A percentile compares a stretch with the other conserved stretches of the same genome.
Conservation (phyloP, 2,329 filamentous ascomycete species). For the Cordyceps cateniannulata region DNA sequence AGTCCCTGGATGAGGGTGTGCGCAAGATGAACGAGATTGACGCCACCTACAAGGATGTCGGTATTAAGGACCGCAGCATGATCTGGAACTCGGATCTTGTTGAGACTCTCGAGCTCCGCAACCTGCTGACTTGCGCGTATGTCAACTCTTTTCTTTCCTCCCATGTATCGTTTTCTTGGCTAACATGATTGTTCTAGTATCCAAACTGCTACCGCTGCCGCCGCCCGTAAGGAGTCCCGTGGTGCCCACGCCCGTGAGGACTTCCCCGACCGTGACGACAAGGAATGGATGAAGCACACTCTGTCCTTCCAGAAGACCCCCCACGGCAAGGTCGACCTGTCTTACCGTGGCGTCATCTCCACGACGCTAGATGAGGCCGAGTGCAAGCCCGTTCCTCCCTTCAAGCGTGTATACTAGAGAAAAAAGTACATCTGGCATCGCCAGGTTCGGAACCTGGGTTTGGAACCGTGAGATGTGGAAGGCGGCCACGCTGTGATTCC, state of each 20-base stretch:
- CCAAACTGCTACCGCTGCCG: constrained; percentile 86
- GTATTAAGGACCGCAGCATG: constrained; percentile 98
- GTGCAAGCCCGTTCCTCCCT: constrained; percentile 93
- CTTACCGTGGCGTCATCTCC: constrained; percentile 76
- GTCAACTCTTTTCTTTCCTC: constrained; percentile 32
- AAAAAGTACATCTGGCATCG: constrained; percentile 5
- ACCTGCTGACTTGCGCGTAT: constrained; percentile 93
- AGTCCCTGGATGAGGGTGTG: constrained; percentile 90
- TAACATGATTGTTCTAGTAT: constrained; percentile 41
- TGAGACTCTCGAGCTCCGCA: constrained; percentile 91
- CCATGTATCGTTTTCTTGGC: neutral
- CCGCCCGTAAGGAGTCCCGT: constrained; percentile 93
- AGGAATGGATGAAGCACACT: constrained; percentile 99
- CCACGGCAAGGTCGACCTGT: constrained; percentile 78
- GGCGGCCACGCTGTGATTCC: neutral
- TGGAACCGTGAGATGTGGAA: neutral
- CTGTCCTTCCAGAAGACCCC: constrained; percentile 92
- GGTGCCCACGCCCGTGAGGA: constrained; percentile 97
- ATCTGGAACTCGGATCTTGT: constrained; percentile 99
- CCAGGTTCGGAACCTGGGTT: neutral
- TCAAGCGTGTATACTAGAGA: constrained; percentile 83
- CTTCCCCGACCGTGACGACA: constrained; percentile 89
- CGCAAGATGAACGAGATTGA: constrained; percentile 82
- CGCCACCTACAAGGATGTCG: constrained; percentile 69
- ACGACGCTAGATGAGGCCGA: constrained; percentile 89